Evolutionary conservation across 2,329 filamentous ascomycete species (phyloP).

Genomic region (Arthrobotrys sinensis): DNA sequence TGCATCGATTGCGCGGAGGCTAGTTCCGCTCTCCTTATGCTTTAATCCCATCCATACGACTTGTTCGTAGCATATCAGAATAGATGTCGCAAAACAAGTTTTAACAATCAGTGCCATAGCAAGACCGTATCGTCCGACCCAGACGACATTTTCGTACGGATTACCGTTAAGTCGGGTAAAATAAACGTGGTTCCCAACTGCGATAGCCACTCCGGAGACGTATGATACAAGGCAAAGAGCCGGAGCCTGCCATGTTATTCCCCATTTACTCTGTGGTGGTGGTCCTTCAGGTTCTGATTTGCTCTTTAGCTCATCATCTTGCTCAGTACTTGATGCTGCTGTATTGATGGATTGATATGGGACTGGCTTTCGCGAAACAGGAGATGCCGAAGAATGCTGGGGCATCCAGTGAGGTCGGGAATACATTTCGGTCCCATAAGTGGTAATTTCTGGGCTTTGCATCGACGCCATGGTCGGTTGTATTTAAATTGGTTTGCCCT

Average conservation of each 20-base stretch:
- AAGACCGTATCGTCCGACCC: conserved; percentile 52
- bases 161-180: conserved; percentile 40
- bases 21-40: conserved; percentile 29
- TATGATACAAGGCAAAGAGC: conserved; percentile 23
- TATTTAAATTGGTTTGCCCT: neutral
- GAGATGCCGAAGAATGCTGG: conserved; percentile 4
- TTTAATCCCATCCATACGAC: conserved; percentile 55
- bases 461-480: conserved; percentile 16
- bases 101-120: conserved; percentile 50
- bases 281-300: conserved; percentile 6
- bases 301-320: conserved; percentile 13
- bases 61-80: conserved; percentile 55
- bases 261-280: conserved; percentile 42
- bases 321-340: neutral
- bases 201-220: conserved; percentile 39
- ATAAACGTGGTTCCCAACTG: conserved; percentile 56
- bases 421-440: conserved; percentile 1
- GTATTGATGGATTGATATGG: conserved; percentile 32
- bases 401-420: conserved; percentile 36
- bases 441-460: conserved; percentile 43
- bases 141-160: conserved; percentile 53
- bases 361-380: conserved; percentile 41
- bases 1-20: conserved; percentile 56
- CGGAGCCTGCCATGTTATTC: conserved; percentile 49
- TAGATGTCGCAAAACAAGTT: conserved; percentile 50